phyloP scores from a whole-genome alignment of 2,329 filamentous ascomycete species.

The Ascocoryne sarcoides region DNA sequence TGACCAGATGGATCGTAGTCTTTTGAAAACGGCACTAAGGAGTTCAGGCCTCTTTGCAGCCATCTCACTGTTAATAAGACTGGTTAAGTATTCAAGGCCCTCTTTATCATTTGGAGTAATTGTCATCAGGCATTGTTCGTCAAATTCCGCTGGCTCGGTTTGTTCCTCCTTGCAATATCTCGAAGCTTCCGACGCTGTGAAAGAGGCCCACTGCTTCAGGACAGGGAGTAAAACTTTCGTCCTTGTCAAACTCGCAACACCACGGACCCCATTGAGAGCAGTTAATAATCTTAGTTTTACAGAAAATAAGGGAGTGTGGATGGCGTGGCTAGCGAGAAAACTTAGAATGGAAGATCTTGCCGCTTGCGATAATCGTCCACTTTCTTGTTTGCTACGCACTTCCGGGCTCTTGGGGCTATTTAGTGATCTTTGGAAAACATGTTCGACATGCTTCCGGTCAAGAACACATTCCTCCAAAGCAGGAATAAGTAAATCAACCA shows the following conservation, averaged over 20 bases:
- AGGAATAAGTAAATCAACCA: slow-evolving; percentile 61
- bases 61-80: slow-evolving; percentile 37
- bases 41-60: slow-evolving; percentile 42
- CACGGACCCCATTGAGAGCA: slow-evolving; percentile 63
- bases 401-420: slow-evolving; percentile 40
- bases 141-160: slow-evolving; percentile 38
- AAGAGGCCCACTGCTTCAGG: slow-evolving; percentile 57
- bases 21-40: slow-evolving; percentile 55
- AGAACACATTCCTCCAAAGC: slow-evolving; percentile 79
- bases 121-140: slow-evolving; percentile 43
- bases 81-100: slow-evolving; percentile 44
- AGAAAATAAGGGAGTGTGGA: slow-evolving; percentile 56
- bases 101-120: slow-evolving; percentile 49
- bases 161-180: slow-evolving; percentile 41
- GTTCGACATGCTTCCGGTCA: slow-evolving; percentile 62
- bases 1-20: slow-evolving; percentile 64
- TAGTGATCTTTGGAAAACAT: slow-evolving; percentile 51
- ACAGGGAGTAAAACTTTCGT: slow-evolving; percentile 69
- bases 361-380: slow-evolving; percentile 42
- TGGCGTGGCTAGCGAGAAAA: slow-evolving; percentile 66
- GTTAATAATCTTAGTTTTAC: slow-evolving; percentile 67
- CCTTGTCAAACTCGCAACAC: slow-evolving; percentile 57
- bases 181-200: slow-evolving; percentile 42
- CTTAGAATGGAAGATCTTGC: slow-evolving; percentile 56
- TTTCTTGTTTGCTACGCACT: slow-evolving; percentile 37